phyloP scores from a whole-genome alignment of 1,284 basidiomycete species.

The Rhodofomes roseus region DNA sequence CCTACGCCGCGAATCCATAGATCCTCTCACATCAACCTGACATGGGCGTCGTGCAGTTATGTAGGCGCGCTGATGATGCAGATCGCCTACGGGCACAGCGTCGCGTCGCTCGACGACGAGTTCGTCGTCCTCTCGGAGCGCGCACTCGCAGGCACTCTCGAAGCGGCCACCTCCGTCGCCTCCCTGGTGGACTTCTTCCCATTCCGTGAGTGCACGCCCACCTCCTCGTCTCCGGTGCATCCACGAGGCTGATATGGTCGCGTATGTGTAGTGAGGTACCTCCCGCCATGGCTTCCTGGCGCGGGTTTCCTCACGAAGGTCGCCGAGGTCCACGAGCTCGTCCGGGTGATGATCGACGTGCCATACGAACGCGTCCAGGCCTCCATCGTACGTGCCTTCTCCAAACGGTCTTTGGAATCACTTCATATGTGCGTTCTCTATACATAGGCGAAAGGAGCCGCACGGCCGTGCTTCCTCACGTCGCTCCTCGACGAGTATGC shows the following conservation, averaged over 20 bases:
- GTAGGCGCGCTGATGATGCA: constrained; percentile 39
- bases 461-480: constrained; percentile 12
- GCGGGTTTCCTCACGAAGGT: constrained; percentile 16
- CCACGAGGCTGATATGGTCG: not conserved
- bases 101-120: constrained; percentile 19
- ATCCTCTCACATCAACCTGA: not conserved
- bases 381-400: constrained; percentile 10
- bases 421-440: not conserved
- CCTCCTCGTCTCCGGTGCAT: not conserved
- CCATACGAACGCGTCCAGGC: constrained; percentile 15
- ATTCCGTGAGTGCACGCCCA: constrained; percentile 14
- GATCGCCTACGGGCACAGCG: constrained; percentile 22
- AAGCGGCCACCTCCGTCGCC: constrained; percentile 9
- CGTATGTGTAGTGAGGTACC: constrained; percentile 13
- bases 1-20: no score
- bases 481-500: constrained; percentile 8
- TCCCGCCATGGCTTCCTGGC: constrained; percentile 18
- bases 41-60: constrained; percentile 14
- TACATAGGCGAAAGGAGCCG: constrained; percentile 6
- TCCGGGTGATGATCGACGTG: constrained; percentile 11
- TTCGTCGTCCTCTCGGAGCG: constrained; percentile 36
- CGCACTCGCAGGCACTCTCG: constrained; percentile 29
- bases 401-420: not conserved
- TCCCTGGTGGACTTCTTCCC: constrained; percentile 24
- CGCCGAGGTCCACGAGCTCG: constrained; percentile 5